Base-by-base conservation (phyloP, 116 monocot genomes). In the Posidonia oceanica region DNA sequence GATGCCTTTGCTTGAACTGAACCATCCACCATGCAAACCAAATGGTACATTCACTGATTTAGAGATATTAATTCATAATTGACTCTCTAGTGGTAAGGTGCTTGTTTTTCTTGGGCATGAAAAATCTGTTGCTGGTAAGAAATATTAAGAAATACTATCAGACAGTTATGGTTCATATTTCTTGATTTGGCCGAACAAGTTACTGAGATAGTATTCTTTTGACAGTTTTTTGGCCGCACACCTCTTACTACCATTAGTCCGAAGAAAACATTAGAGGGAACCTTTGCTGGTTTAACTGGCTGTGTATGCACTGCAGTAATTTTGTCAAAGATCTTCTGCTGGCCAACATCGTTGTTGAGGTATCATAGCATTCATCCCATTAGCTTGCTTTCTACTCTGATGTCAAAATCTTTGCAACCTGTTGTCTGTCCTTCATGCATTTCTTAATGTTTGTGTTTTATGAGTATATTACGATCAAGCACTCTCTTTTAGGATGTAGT, bases 181-280 rank as follows among this genome's bases (percentile, higher is more conserved):
- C 65, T 65, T 42, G 41, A 16, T 64, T 64, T 64, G 7, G 5
- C 48, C 17, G 39, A 44, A 39, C 39, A 39, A 5, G 40, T 7
- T 64, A 16, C 40, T 64, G 14, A 39, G 14, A 14, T 40, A 54
- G n/a, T 61, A 69, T 51, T 64, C 64, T 52, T 69, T 71, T 77
- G 82, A 54, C 79, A 95, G 95, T 81, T 88, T 81, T 95, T 95
- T 95, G 95, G 91, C 13, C 86, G 78, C 0, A 95, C 95, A 57
- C 91, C 95, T 14, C 82, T 95, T 70, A 95, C 86, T 57, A 69
- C 69, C 70, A 88, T 95, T 56, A 95, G 95, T 66, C 95, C 95
- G 54, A 91, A 95, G 75, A 95, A 95, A 76, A 95, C 95, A 60
- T 69, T 91, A 68, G 95, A 95, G 77, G 95, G 95, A 52, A 84